A percentile compares a stretch with the other conserved stretches of the same genome.
Conservation (phyloP, 352 stramenopile genomes). For the Globisporangium viniferum region DNA sequence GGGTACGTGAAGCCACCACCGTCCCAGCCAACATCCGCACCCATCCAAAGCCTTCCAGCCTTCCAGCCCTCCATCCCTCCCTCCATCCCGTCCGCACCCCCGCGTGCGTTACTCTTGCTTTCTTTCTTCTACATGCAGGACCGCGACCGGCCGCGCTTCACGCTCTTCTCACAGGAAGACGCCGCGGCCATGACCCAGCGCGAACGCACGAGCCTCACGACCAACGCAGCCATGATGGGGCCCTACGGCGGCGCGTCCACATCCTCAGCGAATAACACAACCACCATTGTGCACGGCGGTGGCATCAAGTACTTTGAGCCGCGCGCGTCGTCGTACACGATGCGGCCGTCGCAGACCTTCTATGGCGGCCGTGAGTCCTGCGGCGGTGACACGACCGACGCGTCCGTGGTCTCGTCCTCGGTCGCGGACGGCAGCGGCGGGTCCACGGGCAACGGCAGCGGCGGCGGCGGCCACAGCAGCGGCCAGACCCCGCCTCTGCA, state of each 20-base stretch:
- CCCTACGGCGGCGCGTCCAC: background rate
- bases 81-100: background rate
- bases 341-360: slow-evolving; percentile 66
- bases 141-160: slow-evolving; percentile 57
- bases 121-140: slow-evolving; percentile 15
- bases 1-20: background rate
- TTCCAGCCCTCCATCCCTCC: too few species aligned
- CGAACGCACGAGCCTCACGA: slow-evolving; percentile 45
- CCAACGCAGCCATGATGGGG: background rate
- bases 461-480: background rate
- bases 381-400: slow-evolving; percentile 48
- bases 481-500: background rate
- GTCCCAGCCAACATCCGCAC: background rate
- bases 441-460: slow-evolving; percentile 25
- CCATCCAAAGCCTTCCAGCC: background rate
- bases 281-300: slow-evolving; percentile 12
- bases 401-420: slow-evolving; percentile 56
- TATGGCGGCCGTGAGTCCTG: slow-evolving; percentile 36
- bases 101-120: background rate
- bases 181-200: slow-evolving; percentile 67
- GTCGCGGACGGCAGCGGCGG: slow-evolving; percentile 43
- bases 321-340: slow-evolving; percentile 39
- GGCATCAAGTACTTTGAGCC: slow-evolving; percentile 17
- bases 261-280: background rate
- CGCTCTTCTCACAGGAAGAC: slow-evolving; percentile 68